phyloP scores from a whole-genome alignment of 139 green algal species.

The Micractinium conductrix region DNA sequence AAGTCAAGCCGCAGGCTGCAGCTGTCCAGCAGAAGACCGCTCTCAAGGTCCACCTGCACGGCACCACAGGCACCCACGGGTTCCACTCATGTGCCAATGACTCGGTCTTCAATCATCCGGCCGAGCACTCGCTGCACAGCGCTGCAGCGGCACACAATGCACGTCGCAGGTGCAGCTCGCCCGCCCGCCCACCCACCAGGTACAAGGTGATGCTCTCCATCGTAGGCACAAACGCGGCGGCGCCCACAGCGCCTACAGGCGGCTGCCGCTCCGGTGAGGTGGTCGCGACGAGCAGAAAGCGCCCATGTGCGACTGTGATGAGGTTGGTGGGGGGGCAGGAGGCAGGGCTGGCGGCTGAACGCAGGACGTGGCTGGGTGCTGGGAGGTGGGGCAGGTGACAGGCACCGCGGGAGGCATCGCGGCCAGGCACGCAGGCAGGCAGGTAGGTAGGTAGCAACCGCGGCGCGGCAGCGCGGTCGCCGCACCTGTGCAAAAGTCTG shows the following conservation, averaged over 20 bases:
- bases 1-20: conserved; percentile 19
- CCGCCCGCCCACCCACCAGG: neutral
- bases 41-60: neutral
- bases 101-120: no score
- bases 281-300: conserved; percentile 8
- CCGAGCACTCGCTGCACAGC: no score
- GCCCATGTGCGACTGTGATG: neutral
- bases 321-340: neutral
- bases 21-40: conserved; percentile 15
- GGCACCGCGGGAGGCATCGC: no score
- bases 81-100: no score
- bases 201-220: conserved; percentile 30
- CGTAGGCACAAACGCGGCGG: neutral
- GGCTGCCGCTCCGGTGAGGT: conserved; percentile 7
- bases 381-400: no score
- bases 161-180: no score
- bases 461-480: neutral
- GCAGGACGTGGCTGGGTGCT: no score
- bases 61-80: no score
- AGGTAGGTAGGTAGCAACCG: no score
- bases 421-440: no score
- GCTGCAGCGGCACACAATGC: no score
- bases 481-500: conserved; percentile 25
- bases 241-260: neutral
- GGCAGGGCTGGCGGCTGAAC: no score